These are phyloP conservation scores for Luffa acutangula DNA, from an alignment of 306 rosid species.

Conservation along the genomic window DNA sequence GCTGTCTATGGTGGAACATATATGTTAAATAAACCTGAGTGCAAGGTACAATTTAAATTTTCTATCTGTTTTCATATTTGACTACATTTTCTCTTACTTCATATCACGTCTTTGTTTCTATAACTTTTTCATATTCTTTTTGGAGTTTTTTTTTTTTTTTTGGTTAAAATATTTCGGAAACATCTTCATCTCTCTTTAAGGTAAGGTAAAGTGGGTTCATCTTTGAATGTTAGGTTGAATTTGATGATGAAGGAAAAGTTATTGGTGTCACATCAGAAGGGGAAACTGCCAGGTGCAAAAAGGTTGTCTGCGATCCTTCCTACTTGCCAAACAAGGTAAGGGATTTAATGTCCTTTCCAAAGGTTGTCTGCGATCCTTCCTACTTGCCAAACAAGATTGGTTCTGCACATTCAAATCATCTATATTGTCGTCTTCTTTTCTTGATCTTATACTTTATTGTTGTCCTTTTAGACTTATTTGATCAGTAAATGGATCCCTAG, in stretches of 20 bases:
- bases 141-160: background rate
- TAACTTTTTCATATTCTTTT: background rate
- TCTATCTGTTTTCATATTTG: background rate
- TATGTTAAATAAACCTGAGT: conserved; percentile 95
- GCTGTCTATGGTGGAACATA: conserved; percentile 98
- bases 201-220: background rate
- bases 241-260: conserved; percentile 75
- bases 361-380: conserved; percentile 95
- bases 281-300: conserved; percentile 91
- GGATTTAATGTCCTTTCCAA: background rate
- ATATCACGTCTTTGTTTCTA: conserved; percentile 1
- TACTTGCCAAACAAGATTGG: conserved; percentile 55
- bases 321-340: conserved; percentile 81
- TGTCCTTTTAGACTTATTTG: background rate
- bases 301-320: conserved; percentile 95
- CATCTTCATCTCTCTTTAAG: background rate
- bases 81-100: background rate
- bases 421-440: background rate
- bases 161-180: background rate
- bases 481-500: background rate
- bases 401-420: background rate
- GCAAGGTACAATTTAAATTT: conserved; percentile 50
- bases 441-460: background rate
- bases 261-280: conserved; percentile 95
- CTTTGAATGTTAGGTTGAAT: conserved; percentile 69